Conservation (phyloP, 2,329 filamentous ascomycete genomes). For the Elsinoe perseae region DNA sequence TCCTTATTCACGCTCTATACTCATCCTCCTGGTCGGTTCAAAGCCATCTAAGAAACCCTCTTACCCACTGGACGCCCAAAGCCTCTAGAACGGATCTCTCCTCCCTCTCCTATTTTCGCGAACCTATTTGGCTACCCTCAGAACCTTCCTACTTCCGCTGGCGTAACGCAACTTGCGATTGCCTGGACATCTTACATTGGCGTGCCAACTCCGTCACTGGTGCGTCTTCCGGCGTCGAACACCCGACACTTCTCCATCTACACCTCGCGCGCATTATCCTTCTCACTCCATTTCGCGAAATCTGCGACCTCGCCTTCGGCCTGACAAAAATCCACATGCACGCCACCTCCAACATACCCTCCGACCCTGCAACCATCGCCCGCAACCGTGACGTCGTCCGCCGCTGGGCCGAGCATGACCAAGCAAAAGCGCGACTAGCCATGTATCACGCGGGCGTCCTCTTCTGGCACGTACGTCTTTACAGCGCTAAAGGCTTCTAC, state of each 20-base stretch:
- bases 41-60: constrained; percentile 37
- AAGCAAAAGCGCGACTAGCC: constrained; percentile 51
- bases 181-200: constrained; percentile 52
- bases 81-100: constrained; percentile 18
- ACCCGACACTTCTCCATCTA: constrained; percentile 49
- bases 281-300: constrained; percentile 42
- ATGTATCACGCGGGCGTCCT: constrained; percentile 47
- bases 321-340: constrained; percentile 23
- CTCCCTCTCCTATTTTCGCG: constrained; percentile 16
- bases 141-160: constrained; percentile 43
- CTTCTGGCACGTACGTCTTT: constrained; percentile 47
- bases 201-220: constrained; percentile 47
- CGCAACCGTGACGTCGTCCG: constrained; percentile 30
- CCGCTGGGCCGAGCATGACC: constrained; percentile 45
- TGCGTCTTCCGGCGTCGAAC: constrained; percentile 44
- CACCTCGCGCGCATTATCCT: constrained; percentile 49
- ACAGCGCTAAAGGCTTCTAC: constrained; percentile 47
- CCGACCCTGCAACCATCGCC: constrained; percentile 14
- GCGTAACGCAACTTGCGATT: constrained; percentile 41
- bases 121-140: constrained; percentile 39
- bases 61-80: constrained; percentile 33
- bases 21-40: constrained; percentile 44
- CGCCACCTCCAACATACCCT: constrained; percentile 7
- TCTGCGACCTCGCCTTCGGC: constrained; percentile 37
- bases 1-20: constrained; percentile 46